phyloP scores from a whole-genome alignment of 805 yeast genomes.

The Candida dajiaensis region DNA sequence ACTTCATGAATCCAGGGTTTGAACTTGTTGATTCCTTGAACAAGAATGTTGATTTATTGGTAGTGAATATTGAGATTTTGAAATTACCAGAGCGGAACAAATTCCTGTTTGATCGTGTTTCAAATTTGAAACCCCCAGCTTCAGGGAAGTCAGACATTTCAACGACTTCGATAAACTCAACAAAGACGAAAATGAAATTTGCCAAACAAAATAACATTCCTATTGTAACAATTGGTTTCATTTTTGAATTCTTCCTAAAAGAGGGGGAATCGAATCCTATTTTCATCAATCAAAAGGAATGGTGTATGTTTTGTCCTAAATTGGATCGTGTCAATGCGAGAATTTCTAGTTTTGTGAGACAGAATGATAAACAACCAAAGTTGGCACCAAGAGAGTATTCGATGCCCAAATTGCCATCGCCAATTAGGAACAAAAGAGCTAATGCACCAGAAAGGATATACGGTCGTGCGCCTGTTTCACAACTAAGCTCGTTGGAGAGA shows the following conservation, averaged over 20 bases:
- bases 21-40: conserved; percentile 50
- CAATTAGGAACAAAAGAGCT: conserved; percentile 36
- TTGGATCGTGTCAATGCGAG: conserved; percentile 20
- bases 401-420: conserved; percentile 44
- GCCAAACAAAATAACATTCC: conserved; percentile 55
- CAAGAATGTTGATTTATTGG: conserved; percentile 43
- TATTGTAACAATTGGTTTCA: conserved; percentile 46
- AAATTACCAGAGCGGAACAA: conserved; percentile 2
- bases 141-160: neutral
- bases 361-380: conserved; percentile 1
- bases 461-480: conserved; percentile 36
- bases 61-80: conserved; percentile 30
- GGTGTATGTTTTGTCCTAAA: conserved; percentile 54
- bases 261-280: conserved; percentile 24
- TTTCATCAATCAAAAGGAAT: conserved; percentile 37
- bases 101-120: conserved; percentile 26
- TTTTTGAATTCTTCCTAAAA: conserved; percentile 45
- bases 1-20: conserved; percentile 40
- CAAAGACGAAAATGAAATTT: conserved; percentile 50
- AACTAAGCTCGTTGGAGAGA: conserved; percentile 14
- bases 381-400: conserved; percentile 5
- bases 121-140: conserved; percentile 14
- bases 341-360: conserved; percentile 13
- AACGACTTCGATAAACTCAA: conserved; percentile 32
- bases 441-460: conserved; percentile 39